Evolutionary conservation across 768 basidiomycete species (phyloP).

Genomic region (Hericium rajendrae): DNA sequence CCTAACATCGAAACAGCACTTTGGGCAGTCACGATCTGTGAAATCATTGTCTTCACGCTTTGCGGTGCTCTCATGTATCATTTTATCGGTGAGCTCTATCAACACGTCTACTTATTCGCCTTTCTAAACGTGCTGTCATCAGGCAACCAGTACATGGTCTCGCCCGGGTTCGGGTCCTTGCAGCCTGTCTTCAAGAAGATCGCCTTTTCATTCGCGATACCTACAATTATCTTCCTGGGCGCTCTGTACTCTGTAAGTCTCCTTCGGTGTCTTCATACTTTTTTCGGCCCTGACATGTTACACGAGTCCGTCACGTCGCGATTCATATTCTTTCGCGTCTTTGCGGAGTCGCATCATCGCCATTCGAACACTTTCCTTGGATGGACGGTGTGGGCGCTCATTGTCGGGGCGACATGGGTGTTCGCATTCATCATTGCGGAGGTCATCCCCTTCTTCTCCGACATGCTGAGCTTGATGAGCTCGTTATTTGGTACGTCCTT

Average conservation of each 20-base stretch:
- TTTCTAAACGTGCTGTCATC: background rate
- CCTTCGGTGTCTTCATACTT: background rate
- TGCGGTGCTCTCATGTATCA: conserved; percentile 37
- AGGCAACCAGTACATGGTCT: conserved; percentile 35
- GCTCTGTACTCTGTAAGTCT: conserved; percentile 31
- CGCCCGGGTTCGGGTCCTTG: conserved; percentile 35
- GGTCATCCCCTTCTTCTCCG: conserved; percentile 26
- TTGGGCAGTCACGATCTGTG: conserved; percentile 34
- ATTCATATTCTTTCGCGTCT: conserved; percentile 37
- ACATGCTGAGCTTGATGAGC: conserved; percentile 33
- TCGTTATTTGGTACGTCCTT: conserved; percentile 29
- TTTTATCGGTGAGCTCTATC: conserved; percentile 18
- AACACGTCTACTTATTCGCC: background rate
- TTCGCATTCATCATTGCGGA: conserved; percentile 21
- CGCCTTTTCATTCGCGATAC: conserved; percentile 36
- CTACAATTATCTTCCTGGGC: conserved; percentile 36
- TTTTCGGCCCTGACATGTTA: background rate
- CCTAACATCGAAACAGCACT: conserved; percentile 21
- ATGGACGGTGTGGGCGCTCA: conserved; percentile 17
- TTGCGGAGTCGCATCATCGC: conserved; percentile 27
- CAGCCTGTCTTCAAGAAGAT: conserved; percentile 29
- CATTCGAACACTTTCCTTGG: conserved; percentile 21
- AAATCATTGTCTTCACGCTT: conserved; percentile 32
- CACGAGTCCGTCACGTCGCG: conserved; percentile 30
- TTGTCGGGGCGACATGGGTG: conserved; percentile 18